phyloP scores from a whole-genome alignment of 2,329 filamentous ascomycete genomes.

The Fusarium irregulare region DNA sequence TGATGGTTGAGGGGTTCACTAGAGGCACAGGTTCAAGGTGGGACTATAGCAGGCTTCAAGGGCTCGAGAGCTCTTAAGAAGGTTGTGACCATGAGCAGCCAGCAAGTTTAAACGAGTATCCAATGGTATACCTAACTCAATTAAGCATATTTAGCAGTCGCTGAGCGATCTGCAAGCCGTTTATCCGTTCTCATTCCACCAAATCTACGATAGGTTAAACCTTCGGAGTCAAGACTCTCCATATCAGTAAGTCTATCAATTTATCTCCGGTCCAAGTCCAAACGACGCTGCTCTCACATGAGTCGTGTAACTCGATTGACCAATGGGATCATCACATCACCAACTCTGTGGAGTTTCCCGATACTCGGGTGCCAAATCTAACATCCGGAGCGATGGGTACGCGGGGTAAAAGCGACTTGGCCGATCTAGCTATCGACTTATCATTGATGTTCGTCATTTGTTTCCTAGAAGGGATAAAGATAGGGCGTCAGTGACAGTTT shows the following conservation, averaged over 20 bases:
- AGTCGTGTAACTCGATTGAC: not conserved
- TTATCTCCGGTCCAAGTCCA: conserved; percentile 13
- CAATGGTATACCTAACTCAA: not conserved
- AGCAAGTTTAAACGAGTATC: not conserved
- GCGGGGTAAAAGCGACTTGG: conserved; percentile 22
- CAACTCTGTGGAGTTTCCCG: conserved; percentile 9
- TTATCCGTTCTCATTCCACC: not conserved
- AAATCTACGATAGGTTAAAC: not conserved
- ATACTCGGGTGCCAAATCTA: conserved; percentile 28
- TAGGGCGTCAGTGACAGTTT: not conserved
- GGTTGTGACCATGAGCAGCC: not conserved
- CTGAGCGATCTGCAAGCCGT: not conserved
- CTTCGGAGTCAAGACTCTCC: not conserved
- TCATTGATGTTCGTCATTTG: not conserved
- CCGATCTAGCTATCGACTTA: not conserved
- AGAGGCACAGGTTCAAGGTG: not conserved
- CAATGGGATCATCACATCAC: not conserved
- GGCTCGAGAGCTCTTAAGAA: not conserved
- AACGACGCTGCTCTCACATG: not conserved
- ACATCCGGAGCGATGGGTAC: conserved; percentile 4
- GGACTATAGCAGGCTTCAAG: not conserved
- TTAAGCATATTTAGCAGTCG: not conserved
- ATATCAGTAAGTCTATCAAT: not conserved
- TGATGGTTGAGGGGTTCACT: not conserved
- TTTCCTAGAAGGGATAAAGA: conserved; percentile 1